Evolutionary conservation across 2,329 filamentous ascomycete genomes (phyloP).

Genomic region (Ambrosiella cleistominuta): DNA sequence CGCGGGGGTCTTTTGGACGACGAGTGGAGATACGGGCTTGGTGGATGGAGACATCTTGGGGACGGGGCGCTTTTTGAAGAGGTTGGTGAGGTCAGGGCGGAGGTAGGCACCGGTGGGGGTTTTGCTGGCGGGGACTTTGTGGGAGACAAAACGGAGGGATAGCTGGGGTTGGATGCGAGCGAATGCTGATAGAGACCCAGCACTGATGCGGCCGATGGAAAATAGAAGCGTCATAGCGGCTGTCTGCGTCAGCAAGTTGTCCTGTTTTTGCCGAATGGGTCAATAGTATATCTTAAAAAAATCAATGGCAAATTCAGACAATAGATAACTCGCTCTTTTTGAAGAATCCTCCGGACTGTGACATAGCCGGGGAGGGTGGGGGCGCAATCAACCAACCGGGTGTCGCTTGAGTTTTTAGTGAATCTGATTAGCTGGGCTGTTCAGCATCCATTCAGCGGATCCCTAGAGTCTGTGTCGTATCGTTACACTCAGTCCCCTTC

Average conservation of each 20-base stretch:
- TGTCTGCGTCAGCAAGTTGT: background rate
- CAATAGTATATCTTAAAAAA: background rate
- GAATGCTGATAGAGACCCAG: too few relatives aligned
- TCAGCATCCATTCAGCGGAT: too few relatives aligned
- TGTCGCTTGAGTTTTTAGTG: background rate
- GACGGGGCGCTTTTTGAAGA: background rate
- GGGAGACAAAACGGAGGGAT: background rate
- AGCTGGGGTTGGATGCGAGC: background rate
- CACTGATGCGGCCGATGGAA: background rate
- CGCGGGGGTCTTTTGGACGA: background rate
- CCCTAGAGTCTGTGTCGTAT: too few relatives aligned
- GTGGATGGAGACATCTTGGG: background rate
- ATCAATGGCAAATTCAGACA: too few relatives aligned
- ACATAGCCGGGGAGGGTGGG: too few relatives aligned
- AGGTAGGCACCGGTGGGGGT: background rate
- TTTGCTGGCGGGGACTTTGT: background rate
- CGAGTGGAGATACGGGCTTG: slow-evolving; percentile 5
- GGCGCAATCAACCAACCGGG: background rate
- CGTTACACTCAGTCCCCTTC: too few relatives aligned
- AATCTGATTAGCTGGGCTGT: too few relatives aligned
- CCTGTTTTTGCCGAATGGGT: background rate
- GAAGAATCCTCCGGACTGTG: too few relatives aligned
- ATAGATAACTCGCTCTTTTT: too few relatives aligned
- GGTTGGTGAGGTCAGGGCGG: background rate
- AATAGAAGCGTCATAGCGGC: slow-evolving; percentile 3